Evolutionary conservation across 768 basidiomycete genomes (phyloP), one percentile per base, ranked within the genome.

Genomic region (Crucibulum laeve): DNA sequence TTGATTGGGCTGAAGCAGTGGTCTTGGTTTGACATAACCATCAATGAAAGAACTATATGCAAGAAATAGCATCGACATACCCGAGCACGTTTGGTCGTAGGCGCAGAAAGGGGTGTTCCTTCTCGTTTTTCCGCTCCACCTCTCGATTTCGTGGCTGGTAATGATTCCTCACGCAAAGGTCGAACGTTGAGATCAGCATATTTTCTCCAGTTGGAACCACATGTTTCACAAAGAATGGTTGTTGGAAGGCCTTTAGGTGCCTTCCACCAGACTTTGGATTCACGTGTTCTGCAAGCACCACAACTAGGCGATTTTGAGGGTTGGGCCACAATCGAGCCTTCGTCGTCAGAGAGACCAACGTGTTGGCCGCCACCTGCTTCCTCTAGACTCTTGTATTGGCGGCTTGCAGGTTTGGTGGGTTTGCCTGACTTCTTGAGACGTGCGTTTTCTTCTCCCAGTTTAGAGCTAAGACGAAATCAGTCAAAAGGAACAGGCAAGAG

Each of bases 191-290:
- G 69, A 52, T 94, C 91, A 0, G 90, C 92, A 59, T 96, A 96
- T 64, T 94, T 96, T 53, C 92, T 74, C 86, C 91, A 96, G 50
- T 86, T 87, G 35, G 80, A 77, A 10, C 92, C 92, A 55, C 92
- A 96, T 22, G 62, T 72, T 36, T 94, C 89, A 58, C 92, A 96
- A 42, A 95, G 79, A 28, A 91, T 76, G 46, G 73, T 75, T 1
- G 85, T 85, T 0, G 73, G 62, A n/a, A 94, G 74, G 17, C 86
- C 87, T 57, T 89, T 89, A 2, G 92, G 93, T 11, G 91, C 91
- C 59, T 87, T 89, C 91, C 91, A 96, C 92, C 92, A 96, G 2
- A 63, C 67, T 26, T 72, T 72, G 4, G 87, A 87, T 47, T 91
- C 87, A 43, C 83, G 81, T 5, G 87, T 88, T 38, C 86, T 73